Base-by-base conservation (phyloP, 2,329 filamentous ascomycete species). In the Basipetospora chlamydospora region DNA sequence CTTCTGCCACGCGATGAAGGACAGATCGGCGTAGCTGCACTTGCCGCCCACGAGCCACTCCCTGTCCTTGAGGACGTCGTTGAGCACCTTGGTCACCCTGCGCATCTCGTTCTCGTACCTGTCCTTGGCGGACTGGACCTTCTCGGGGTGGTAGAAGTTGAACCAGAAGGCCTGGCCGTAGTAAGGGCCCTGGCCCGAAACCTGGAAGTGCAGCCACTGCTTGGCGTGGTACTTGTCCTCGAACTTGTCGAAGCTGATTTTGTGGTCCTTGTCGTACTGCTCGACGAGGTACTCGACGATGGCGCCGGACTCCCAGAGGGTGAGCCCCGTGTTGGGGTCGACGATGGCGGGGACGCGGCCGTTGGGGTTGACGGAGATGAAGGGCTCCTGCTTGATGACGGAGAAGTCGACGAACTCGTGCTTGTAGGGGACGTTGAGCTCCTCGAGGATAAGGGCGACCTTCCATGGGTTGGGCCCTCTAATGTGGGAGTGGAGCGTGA, bases 71-170 rank as follows among this genome's bases (percentile, higher is more conserved):
- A 68, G 48, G 34, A 56, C 51, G 3, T 39, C 43, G 6, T 71
- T 60, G 17, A 72, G 41, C 2, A 70, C 64, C 2, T 51, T 48
- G 3, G 57, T 52, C 2, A 70, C 56, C 5, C 66, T 57, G 12
- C 53, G 50, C n/a, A 63, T 53, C 47, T 71, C 63, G 7, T 59
- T 55, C 10, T 44, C 43, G 48, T 70, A 72, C 6, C 66, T 52
- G 11, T 61, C 55, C 15, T 63, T 51, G 8, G 61, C 67, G 6
- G 52, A 58, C 1, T 53, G 54, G 5, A 70, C 4, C 41, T 63
- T 56, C 46, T 68, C 64, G 0, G 47, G 37, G 41, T 61, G 56
- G 10, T 51, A 50, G 1, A 44, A 37, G 11, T 18, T 29, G 47
- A 65, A 64, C 55, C 58, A 59, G 6, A 37, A 44, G 3, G 41